These are phyloP conservation scores for Hypoxylon lienhwacheense DNA, from an alignment of 495 filamentous ascomycete genomes.

Conservation along the genomic window DNA sequence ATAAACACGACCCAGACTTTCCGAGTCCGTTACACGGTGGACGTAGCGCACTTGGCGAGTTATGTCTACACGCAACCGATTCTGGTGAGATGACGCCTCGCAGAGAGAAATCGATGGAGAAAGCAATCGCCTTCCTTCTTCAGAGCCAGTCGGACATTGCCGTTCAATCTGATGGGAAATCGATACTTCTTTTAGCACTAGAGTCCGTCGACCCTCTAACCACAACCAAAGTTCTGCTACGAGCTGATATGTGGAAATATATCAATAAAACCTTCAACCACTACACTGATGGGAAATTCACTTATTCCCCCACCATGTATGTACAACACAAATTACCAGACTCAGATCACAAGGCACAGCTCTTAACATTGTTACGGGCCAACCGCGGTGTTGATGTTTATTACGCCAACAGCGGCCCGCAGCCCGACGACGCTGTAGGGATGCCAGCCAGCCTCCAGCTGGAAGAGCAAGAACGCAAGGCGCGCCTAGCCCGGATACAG, in stretches of 20 bases:
- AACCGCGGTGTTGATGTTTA: slow-evolving; percentile 51
- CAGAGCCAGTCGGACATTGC: slow-evolving; percentile 45
- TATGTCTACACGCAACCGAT: slow-evolving; percentile 50
- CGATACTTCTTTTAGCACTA: slow-evolving; percentile 49
- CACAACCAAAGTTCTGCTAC: slow-evolving; percentile 48
- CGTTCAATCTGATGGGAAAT: slow-evolving; percentile 49
- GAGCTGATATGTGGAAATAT: slow-evolving; percentile 50
- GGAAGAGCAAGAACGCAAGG: slow-evolving; percentile 49
- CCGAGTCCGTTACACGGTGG: slow-evolving; percentile 52
- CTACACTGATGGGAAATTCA: slow-evolving; percentile 46
- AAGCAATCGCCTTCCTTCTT: slow-evolving; percentile 48
- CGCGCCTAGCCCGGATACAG: slow-evolving; percentile 41
- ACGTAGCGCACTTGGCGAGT: slow-evolving; percentile 52
- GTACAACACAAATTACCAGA: slow-evolving; percentile 41
- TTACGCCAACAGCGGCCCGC: slow-evolving; percentile 50
- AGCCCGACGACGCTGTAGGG: slow-evolving; percentile 49
- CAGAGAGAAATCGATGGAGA: slow-evolving; percentile 52
- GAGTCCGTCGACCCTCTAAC: slow-evolving; percentile 47
- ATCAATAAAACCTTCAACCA: slow-evolving; percentile 50
- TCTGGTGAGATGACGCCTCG: slow-evolving; percentile 40
- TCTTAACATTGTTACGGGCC: slow-evolving; percentile 44
- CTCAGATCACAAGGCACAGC: slow-evolving; percentile 39
- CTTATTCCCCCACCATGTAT: slow-evolving; percentile 53
- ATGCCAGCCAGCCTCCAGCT: slow-evolving; percentile 48
- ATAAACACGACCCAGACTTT: slow-evolving; percentile 52